Evolutionary conservation across 768 basidiomycete genomes (phyloP), one percentile per base, ranked within the genome.

Genomic region (Podaxis rugospora): DNA sequence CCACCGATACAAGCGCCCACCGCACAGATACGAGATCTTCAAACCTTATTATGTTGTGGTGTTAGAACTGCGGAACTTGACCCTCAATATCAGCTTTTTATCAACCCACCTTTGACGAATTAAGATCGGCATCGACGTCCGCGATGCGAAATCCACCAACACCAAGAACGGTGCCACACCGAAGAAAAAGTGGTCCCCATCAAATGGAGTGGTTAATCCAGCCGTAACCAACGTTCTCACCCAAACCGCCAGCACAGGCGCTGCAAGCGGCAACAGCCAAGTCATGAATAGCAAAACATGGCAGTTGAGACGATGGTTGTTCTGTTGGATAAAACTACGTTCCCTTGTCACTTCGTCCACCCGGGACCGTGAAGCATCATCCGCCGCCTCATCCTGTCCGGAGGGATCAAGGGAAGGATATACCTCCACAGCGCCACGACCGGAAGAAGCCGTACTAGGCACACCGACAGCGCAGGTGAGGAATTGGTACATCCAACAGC

Each of bases 201-300:
- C 82, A 71, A 94, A 95, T 2, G 90, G 90, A 4, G 87, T 87
- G 6, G 83, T 87, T 62, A 85, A 82, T 0, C 91, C 90, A 9
- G 92, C 90, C 0, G 90, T 90, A 39, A 84, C 80, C 10, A 96
- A 75, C 40, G 94, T 95, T 53, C 93, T 84, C 2, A 88, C 89
- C 95, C 95, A 98, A 2, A 96, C 93, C 1, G 84, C 88, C 25
- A 98, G 76, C 5, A 89, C 87, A 0, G 92, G 88, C 2, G 86
- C 88, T 5, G 81, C 81, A 58, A 92, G 76, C 1, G 95, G 95
- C 0, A 96, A 74, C 2, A 95, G 76, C 82, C 87, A 88, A 16
- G 90, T 88, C 83, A 94, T 85, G 36, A 95, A 75, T 55, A 94
- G 74, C 10, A 95, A 71, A 0, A 92, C 32, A 64, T 92, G 87